A percentile compares a stretch with the other conserved stretches of the same genome.
Conservation (phyloP, 176 grass and related monocot genomes). For the Avena eriantha region DNA sequence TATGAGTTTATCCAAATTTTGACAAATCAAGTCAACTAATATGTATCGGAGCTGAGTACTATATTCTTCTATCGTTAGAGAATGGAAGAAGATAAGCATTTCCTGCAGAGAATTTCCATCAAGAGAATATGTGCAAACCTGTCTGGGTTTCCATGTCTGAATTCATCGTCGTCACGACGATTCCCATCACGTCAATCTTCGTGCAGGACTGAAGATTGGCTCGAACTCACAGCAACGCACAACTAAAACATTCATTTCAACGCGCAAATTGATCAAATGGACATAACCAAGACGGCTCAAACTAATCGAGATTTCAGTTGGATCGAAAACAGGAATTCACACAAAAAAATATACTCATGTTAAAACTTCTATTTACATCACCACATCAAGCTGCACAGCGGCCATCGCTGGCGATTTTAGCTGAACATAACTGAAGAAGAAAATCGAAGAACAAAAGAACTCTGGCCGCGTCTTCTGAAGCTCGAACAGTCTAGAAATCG, state of each 20-base stretch:
- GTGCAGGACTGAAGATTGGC: neutral
- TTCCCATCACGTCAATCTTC: neutral
- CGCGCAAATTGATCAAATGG: neutral
- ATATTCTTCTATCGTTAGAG: no score
- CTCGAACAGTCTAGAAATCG: slow-evolving; percentile 54
- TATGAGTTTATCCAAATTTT: no score
- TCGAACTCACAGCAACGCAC: neutral
- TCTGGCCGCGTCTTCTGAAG: neutral
- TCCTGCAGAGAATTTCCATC: no score
- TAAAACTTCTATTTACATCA: slow-evolving; percentile 49
- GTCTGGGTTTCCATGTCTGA: no score
- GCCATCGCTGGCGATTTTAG: neutral
- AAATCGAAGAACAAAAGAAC: neutral
- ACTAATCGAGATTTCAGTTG: neutral
- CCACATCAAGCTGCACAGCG: neutral
- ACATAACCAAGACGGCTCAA: no score
- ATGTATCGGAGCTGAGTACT: no score
- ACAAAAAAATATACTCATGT: neutral
- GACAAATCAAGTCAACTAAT: no score
- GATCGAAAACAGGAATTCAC: neutral
- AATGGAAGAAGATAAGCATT: no score
- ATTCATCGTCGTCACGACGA: neutral
- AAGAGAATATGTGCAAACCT: no score
- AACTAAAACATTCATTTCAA: neutral
- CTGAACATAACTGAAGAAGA: neutral